Evolutionary conservation across 2,329 filamentous ascomycete species (phyloP).

Genomic region (Grosmannia huntii): DNA sequence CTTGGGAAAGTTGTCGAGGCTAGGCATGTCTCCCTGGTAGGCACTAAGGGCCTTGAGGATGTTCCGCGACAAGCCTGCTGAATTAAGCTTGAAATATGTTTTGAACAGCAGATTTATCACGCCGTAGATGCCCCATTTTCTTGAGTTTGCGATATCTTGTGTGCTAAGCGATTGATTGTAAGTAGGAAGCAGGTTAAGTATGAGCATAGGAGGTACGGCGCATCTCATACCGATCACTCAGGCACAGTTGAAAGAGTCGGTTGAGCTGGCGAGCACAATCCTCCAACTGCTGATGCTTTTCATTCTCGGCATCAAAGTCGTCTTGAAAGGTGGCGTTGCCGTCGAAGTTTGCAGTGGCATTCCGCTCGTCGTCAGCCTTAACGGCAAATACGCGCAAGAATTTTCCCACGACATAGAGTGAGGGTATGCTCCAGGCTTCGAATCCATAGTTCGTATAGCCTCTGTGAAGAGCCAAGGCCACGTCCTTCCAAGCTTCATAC

Average conservation of each 20-base stretch:
- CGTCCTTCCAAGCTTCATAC: constrained; percentile 80
- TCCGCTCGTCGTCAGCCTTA: constrained; percentile 65
- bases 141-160: constrained; percentile 61
- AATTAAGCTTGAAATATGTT: constrained; percentile 94
- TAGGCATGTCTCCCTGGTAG: constrained; percentile 66
- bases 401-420: constrained; percentile 76
- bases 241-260: constrained; percentile 78
- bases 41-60: constrained; percentile 75
- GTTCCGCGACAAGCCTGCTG: constrained; percentile 78
- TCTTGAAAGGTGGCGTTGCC: constrained; percentile 50
- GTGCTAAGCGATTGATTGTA: constrained; percentile 41
- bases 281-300: constrained; percentile 75
- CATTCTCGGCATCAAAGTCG: constrained; percentile 63
- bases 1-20: constrained; percentile 66
- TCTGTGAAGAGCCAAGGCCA: constrained; percentile 63
- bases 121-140: constrained; percentile 97
- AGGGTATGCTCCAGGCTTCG: constrained; percentile 84
- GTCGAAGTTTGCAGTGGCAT: constrained; percentile 24
- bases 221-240: constrained; percentile 65
- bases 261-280: constrained; percentile 87
- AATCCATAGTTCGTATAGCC: constrained; percentile 69
- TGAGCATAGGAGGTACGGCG: background rate
- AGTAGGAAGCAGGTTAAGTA: constrained; percentile 4
- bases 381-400: constrained; percentile 82
- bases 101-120: constrained; percentile 94